Conservation (phyloP, 352 stramenopile species). For the Pythium folliculosum region DNA sequence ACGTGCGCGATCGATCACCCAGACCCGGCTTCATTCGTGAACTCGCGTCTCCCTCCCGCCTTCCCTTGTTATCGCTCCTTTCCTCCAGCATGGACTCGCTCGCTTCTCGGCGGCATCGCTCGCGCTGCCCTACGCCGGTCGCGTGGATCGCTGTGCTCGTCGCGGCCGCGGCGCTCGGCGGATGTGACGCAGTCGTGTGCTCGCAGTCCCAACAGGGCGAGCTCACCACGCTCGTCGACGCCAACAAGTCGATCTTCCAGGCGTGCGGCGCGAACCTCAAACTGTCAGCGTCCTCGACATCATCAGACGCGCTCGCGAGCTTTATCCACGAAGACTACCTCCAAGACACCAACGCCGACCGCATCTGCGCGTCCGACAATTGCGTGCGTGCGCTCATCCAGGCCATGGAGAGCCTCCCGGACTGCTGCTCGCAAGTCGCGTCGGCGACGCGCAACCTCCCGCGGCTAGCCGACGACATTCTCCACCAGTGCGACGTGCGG, state of each 20-base stretch:
- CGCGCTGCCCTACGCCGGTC: neutral
- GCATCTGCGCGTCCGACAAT: conserved; percentile 24
- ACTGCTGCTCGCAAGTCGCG: conserved; percentile 25
- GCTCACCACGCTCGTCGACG: conserved; percentile 11
- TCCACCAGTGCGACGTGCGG: conserved; percentile 32
- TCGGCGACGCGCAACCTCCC: conserved; percentile 23
- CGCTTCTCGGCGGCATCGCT: neutral
- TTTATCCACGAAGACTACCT: conserved; percentile 32
- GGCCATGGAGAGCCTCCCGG: conserved; percentile 31
- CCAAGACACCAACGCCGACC: conserved; percentile 14
- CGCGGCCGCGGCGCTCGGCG: neutral
- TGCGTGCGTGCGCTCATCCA: conserved; percentile 31
- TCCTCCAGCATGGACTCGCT: neutral
- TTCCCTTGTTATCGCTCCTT: neutral
- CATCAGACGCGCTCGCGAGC: conserved; percentile 8
- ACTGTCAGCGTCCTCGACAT: conserved; percentile 4
- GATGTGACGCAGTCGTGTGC: conserved; percentile 19
- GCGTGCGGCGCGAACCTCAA: conserved; percentile 25
- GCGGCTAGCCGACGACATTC: conserved; percentile 31
- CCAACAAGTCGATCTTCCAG: conserved; percentile 26
- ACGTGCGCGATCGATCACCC: neutral
- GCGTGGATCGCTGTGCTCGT: neutral
- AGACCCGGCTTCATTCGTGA: neutral
- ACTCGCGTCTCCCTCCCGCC: neutral
- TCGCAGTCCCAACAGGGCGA: conserved; percentile 17